phyloP scores from a whole-genome alignment of 2,329 filamentous ascomycete species.

The Fonsecaea pugnacius region DNA sequence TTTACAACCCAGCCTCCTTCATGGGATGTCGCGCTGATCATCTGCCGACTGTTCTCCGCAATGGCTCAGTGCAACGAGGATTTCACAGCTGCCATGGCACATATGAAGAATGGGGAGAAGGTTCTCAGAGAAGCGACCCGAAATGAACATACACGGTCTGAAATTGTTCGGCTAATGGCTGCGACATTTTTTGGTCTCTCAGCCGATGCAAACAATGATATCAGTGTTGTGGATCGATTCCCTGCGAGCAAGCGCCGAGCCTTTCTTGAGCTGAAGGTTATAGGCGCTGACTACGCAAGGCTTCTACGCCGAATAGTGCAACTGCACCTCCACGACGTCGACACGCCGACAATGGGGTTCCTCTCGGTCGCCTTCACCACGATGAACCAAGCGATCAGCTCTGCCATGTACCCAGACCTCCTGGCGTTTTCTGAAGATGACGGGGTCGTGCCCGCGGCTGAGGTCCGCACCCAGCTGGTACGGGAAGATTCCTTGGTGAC shows the following conservation, averaged over 20 bases:
- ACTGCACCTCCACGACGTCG: neutral
- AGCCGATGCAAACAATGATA: conserved; percentile 8
- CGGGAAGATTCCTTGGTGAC: neutral
- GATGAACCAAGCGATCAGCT: conserved; percentile 25
- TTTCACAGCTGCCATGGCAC: conserved; percentile 20
- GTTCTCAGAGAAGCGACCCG: conserved; percentile 16
- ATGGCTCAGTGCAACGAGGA: conserved; percentile 25
- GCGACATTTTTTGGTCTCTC: conserved; percentile 22
- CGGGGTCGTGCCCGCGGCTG: conserved; percentile 9
- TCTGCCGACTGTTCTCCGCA: conserved; percentile 27
- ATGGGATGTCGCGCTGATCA: conserved; percentile 24
- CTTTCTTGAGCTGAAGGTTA: conserved; percentile 11
- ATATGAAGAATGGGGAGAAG: conserved; percentile 23
- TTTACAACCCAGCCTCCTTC: conserved; percentile 14
- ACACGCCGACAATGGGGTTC: conserved; percentile 7
- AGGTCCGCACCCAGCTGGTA: conserved; percentile 3
- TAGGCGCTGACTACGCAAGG: conserved; percentile 13
- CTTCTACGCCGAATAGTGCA: conserved; percentile 10
- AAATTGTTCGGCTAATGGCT: conserved; percentile 19
- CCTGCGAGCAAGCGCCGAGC: neutral
- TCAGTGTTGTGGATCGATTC: conserved; percentile 10
- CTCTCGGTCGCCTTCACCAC: conserved; percentile 15
- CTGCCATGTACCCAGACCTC: conserved; percentile 24
- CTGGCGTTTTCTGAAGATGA: conserved; percentile 16
- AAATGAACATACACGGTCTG: conserved; percentile 4